Percentiles rank a stretch among this genome's conserved stretches.
These are phyloP conservation scores for Canna indica DNA, from an alignment of 176 grass and related monocot genomes.

Conservation along the genomic window DNA sequence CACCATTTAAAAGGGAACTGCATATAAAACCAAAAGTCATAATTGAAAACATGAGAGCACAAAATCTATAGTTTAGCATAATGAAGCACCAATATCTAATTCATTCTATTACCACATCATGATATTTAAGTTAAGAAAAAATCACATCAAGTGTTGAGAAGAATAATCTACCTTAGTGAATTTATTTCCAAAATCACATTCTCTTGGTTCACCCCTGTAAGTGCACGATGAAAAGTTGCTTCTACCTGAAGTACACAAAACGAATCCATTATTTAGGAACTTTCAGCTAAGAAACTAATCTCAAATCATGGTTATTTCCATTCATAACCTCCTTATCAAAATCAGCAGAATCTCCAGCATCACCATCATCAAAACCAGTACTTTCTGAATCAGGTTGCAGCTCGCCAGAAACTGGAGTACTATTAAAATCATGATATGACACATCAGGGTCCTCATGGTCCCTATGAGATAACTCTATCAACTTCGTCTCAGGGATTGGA, in stretches of 20 bases:
- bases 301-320: constrained; percentile 6
- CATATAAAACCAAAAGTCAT: not conserved
- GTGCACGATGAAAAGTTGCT: constrained; percentile 76
- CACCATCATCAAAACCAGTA: constrained; percentile 29
- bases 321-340: constrained; percentile 80
- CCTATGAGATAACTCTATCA: constrained; percentile 44
- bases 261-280: not conserved
- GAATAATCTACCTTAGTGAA: constrained; percentile 49
- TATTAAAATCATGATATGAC: constrained; percentile 27
- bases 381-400: constrained; percentile 25
- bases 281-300: not conserved
- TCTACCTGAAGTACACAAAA: constrained; percentile 52
- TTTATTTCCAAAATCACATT: constrained; percentile 95
- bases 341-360: constrained; percentile 54
- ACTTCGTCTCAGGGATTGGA: constrained; percentile 65
- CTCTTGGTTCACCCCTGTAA: constrained; percentile 58
- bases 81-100: too few relatives aligned
- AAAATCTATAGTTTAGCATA: not conserved
- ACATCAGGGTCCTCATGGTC: constrained; percentile 34
- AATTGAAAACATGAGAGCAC: not conserved
- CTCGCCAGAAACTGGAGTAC: constrained; percentile 30
- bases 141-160: too few relatives aligned
- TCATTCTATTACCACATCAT: too few relatives aligned
- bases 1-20: too few relatives aligned
- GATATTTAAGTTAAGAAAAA: too few relatives aligned